Conservation (phyloP, 1,284 basidiomycete species). For the Ustilago tritici region DNA sequence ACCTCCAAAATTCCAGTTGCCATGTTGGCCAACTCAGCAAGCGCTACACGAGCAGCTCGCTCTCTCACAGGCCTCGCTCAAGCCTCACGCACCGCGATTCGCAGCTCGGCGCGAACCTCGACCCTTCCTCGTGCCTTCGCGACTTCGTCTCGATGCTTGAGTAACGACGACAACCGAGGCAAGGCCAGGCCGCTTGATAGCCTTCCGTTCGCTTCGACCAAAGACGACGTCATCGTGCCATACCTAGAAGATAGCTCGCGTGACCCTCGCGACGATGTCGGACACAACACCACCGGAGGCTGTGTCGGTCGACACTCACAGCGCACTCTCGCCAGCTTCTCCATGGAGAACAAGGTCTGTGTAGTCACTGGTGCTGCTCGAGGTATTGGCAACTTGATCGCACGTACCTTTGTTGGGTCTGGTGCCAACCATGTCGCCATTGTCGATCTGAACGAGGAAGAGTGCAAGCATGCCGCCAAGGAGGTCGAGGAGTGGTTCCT, state of each 20-base stretch:
- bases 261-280: conserved; percentile 53
- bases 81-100: conserved; percentile 10
- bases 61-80: conserved; percentile 19
- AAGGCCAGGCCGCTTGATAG: conserved; percentile 30
- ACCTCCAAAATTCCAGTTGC: not conserved
- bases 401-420: conserved; percentile 85
- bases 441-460: conserved; percentile 82
- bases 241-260: conserved; percentile 49
- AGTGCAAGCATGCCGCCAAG: conserved; percentile 79
- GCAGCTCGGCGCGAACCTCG: conserved; percentile 15
- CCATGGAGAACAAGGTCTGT: conserved; percentile 77
- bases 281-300: conserved; percentile 59
- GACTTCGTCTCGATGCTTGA: conserved; percentile 33
- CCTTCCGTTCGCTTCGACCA: conserved; percentile 37
- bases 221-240: conserved; percentile 40
- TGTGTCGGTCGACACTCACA: conserved; percentile 53
- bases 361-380: conserved; percentile 93
- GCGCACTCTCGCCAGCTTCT: conserved; percentile 61
- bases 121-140: conserved; percentile 23
- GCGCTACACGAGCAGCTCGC: conserved; percentile 28
- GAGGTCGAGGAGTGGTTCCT: conserved; percentile 78
- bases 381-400: conserved; percentile 72
- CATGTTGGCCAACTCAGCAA: conserved; percentile 27
- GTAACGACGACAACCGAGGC: conserved; percentile 30
- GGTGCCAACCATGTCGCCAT: conserved; percentile 86